phyloP scores from a whole-genome alignment of 768 basidiomycete species.

The Boletus bicolor region DNA sequence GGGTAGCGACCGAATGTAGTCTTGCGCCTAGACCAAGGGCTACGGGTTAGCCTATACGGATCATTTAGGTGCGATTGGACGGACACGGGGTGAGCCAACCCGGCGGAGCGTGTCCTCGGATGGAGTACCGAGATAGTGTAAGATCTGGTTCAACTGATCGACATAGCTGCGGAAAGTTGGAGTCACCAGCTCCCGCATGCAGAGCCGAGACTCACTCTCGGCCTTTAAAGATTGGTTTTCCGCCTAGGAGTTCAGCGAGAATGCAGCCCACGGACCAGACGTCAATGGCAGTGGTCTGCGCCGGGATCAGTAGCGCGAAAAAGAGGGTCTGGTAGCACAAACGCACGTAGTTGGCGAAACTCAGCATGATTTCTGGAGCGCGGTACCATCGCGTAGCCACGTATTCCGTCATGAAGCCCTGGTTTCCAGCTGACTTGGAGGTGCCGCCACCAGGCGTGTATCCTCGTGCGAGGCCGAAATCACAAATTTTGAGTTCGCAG shows the following conservation, averaged over 20 bases:
- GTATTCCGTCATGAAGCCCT: constrained; percentile 99
- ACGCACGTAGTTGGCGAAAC: constrained; percentile 90
- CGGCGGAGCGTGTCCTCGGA: constrained; percentile 94
- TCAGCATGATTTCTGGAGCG: constrained; percentile 98
- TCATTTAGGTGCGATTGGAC: constrained; percentile 22
- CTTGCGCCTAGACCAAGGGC: constrained; percentile 66
- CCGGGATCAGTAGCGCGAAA: constrained; percentile 13
- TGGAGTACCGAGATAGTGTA: constrained; percentile 97
- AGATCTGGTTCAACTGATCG: constrained; percentile 96
- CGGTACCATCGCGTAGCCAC: constrained; percentile 99
- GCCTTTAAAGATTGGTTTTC: constrained; percentile 96
- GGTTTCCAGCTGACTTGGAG: constrained; percentile 70
- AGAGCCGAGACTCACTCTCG: constrained; percentile 66
- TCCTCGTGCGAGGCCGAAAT: constrained; percentile 94
- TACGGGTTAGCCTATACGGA: background rate
- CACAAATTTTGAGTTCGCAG: constrained; percentile 97
- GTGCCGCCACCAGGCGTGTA: constrained; percentile 83
- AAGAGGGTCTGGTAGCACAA: background rate
- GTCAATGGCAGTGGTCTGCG: constrained; percentile 83
- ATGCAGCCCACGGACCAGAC: constrained; percentile 98
- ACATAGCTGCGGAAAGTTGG: constrained; percentile 65
- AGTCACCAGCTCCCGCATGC: background rate
- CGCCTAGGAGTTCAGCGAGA: constrained; percentile 86
- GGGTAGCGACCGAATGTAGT: constrained; percentile 96
- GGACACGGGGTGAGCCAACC: constrained; percentile 89